Conservation (phyloP, 495 filamentous ascomycete species). For the Amphirosellinia nigrospora region DNA sequence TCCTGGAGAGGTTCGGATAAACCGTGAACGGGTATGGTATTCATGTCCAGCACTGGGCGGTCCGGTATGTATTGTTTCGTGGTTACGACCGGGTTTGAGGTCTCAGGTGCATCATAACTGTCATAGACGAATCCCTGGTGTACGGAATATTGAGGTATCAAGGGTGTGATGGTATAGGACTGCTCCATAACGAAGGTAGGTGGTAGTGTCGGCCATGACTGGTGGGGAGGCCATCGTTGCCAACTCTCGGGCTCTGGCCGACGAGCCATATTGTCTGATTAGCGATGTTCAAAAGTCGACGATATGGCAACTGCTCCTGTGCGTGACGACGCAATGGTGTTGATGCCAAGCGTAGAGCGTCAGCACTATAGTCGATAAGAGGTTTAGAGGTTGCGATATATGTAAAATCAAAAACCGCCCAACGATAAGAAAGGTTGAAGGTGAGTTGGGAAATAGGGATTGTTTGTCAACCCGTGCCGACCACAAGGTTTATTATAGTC, state of each 20-base stretch:
- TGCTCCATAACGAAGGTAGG: slow-evolving; percentile 43
- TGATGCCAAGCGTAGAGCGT: neutral
- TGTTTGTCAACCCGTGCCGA: slow-evolving; percentile 18
- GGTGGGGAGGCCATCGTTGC: slow-evolving; percentile 51
- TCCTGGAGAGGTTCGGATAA: slow-evolving; percentile 17
- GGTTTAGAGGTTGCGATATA: slow-evolving; percentile 5
- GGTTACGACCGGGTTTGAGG: slow-evolving; percentile 28
- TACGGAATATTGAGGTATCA: slow-evolving; percentile 43
- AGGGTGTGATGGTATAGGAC: slow-evolving; percentile 43
- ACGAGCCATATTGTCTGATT: slow-evolving; percentile 20
- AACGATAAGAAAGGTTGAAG: slow-evolving; percentile 24
- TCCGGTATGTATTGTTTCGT: slow-evolving; percentile 49
- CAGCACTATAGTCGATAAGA: neutral
- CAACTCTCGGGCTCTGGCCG: slow-evolving; percentile 39
- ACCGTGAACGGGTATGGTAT: slow-evolving; percentile 24
- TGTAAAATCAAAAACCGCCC: slow-evolving; percentile 29
- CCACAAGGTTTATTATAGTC: slow-evolving; percentile 27
- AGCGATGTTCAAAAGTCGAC: slow-evolving; percentile 6
- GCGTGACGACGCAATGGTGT: slow-evolving; percentile 1
- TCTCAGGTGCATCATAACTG: slow-evolving; percentile 29
- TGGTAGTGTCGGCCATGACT: slow-evolving; percentile 37
- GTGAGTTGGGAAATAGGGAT: slow-evolving; percentile 2
- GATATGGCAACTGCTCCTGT: slow-evolving; percentile 9
- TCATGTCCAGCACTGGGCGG: slow-evolving; percentile 29
- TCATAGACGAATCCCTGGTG: slow-evolving; percentile 43